Conservation (phyloP, 1,139 yeast genomes). For the Yamadazyma trypodendri region DNA sequence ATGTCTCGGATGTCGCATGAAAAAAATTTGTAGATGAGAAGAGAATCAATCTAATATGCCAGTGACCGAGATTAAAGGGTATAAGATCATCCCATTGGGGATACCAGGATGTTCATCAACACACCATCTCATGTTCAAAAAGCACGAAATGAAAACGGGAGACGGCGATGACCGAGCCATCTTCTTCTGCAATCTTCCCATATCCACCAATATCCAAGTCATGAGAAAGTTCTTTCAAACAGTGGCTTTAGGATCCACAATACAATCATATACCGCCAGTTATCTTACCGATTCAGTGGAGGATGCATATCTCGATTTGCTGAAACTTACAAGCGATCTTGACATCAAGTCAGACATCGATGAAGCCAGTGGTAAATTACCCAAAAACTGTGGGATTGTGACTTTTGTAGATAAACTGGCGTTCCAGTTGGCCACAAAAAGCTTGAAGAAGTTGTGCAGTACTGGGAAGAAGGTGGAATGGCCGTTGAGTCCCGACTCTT, state of each 20-base stretch:
- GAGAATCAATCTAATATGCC: constrained; percentile 2
- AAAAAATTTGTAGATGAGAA: constrained; percentile 8
- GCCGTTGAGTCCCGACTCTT: constrained; percentile 26
- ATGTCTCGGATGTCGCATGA: constrained; percentile 2
- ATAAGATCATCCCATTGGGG: constrained; percentile 47
- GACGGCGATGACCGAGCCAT: constrained; percentile 43
- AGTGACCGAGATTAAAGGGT: constrained; percentile 51
- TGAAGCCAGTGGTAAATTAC: constrained; percentile 46
- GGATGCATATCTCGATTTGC: constrained; percentile 58
- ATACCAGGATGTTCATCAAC: constrained; percentile 30
- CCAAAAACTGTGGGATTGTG: constrained; percentile 71
- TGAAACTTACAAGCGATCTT: constrained; percentile 60
- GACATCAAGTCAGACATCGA: constrained; percentile 11
- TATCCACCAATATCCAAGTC: constrained; percentile 50
- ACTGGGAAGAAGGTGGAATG: constrained; percentile 25
- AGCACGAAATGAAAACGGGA: constrained; percentile 54
- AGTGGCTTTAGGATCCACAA: constrained; percentile 59
- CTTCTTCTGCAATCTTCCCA: constrained; percentile 77
- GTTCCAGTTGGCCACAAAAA: constrained; percentile 60
- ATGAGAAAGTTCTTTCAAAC: constrained; percentile 59
- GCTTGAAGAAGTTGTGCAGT: constrained; percentile 51
- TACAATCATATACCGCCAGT: constrained; percentile 48
- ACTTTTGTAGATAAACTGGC: constrained; percentile 77
- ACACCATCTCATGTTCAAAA: constrained; percentile 61
- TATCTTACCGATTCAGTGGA: constrained; percentile 40